Evolutionary conservation across 305 asterid genomes (phyloP), one percentile per base, ranked within the genome.

Genomic region (Solanum hybrid): DNA sequence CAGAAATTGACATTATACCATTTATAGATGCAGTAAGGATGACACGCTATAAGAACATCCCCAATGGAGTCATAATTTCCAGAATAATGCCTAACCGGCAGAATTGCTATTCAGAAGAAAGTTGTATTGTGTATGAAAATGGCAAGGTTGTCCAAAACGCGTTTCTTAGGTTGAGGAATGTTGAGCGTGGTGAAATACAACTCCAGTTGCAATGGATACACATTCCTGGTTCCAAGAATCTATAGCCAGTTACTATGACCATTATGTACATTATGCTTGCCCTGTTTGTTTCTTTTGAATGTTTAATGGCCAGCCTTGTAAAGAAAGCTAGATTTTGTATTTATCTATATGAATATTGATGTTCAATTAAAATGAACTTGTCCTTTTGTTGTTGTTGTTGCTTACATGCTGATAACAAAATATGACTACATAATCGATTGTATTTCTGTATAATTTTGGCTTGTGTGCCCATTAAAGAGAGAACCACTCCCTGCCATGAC

Each of bases 1-100:
- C 93, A n/a, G 90, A 90, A 40, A 28, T 92, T 42, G 90, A 92
- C 61, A 87, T 92, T 64, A 12, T 20, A 77, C 89, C 90, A 13
- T 87, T 92, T 22, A 67, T 90, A 46, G 93, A 90, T 71, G 92
- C 88, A 86, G 61, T 89, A 39, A 89, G 79, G 37, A 79, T 3
- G 85, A 86, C 75, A 16, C 39, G 57, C 4, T 29, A 26, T 20
- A 40, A 71, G 28, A 28, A 79, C 42, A 40, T 82, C 16, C 90
- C 92, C 4, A 87, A 69, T 86, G 93, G 92, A 22, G 69, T 31
- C 33, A 31, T 31, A 31, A 2, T 31, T 31, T 31, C 33, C 33
- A 31, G 33, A 31, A 31, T 31, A 31, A 31, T 31, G 33, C 33
- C 33, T 31, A 31, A 31, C 33, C 33, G 33, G 33, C 33, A 31